Base-by-base conservation (phyloP, 768 basidiomycete species). In the Pulveroboletus sp. region DNA sequence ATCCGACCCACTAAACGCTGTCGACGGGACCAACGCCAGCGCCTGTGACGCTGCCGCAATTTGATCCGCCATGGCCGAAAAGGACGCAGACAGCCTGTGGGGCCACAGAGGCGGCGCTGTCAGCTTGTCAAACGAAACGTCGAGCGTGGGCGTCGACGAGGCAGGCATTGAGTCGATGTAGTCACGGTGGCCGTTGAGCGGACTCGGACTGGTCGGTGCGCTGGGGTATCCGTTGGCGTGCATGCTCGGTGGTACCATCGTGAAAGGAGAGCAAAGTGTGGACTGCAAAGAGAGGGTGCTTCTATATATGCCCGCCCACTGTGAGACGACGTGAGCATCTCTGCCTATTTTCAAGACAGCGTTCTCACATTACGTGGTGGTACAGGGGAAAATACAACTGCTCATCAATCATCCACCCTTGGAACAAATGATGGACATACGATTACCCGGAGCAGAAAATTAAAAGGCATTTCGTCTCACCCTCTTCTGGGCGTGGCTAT, bases 31-130 rank as follows among this genome's bases (percentile, higher is more conserved):
- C 21, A 59, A 55, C 8, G 69, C 62, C 33, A 74, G 64, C 13
- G 69, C 70, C 33, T 69, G 69, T 12, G 70, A 70, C n/a, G 73
- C 69, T 1, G 66, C 65, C n/a, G 62, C 59, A 45, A 75, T 72
- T 58, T 75, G 71, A 23, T 67, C 64, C 4, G 73, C 71, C 57
- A 75, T 71, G 21, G 68, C 61, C 12, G 65, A 60, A 40, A 75
- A 70, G 23, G 73, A 73, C 17, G 66, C 52, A 0, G 72, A 69
- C 29, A 75, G 59, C 11, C 63, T 62, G 45, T 64, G 60, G 1
- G 63, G 60, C 72, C 70, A 71, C 40, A 62, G 49, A 0, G 59
- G 53, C 13, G 50, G 48, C 0, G 45, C 40, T 17, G n/a, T 17
- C 34, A 17, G 7, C 7, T 31, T 49, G n/a, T 52, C 59, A 4